Evolutionary conservation across 352 stramenopile genomes (phyloP).

Genomic region (Hyaloperonospora brassicae): DNA sequence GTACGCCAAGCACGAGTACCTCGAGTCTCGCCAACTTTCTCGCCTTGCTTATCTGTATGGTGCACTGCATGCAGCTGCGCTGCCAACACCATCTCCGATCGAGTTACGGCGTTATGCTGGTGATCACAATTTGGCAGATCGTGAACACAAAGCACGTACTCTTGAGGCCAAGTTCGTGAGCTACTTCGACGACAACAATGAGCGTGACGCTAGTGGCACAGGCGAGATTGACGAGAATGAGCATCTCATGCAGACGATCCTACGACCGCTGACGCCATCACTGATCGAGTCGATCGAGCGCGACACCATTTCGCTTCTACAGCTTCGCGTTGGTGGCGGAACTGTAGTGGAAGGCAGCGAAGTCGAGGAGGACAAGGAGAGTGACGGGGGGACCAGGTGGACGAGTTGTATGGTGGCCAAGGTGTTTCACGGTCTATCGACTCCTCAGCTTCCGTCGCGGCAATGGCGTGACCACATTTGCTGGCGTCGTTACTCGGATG

Average conservation of each 20-base stretch:
- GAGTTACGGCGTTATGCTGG: conserved; percentile 4
- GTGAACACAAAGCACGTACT: conserved; percentile 25
- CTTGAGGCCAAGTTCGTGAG: conserved; percentile 43
- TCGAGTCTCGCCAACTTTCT: conserved; percentile 51
- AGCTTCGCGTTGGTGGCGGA: conserved; percentile 16
- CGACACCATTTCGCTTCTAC: conserved; percentile 36
- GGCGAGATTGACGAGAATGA: conserved; percentile 24
- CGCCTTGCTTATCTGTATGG: conserved; percentile 52
- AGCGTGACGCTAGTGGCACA: neutral
- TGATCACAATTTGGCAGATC: conserved; percentile 12
- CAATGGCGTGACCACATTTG: conserved; percentile 56
- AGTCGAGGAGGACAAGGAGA: conserved; percentile 13
- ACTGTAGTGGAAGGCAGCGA: conserved; percentile 10
- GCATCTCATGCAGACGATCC: conserved; percentile 30
- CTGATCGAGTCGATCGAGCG: conserved; percentile 49
- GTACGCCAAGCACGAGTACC: conserved; percentile 47
- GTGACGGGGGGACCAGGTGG: conserved; percentile 28
- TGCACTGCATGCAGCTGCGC: conserved; percentile 35
- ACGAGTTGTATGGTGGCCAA: conserved; percentile 64
- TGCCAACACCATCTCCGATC: conserved; percentile 15
- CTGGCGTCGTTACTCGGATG: conserved; percentile 57
- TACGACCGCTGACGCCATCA: conserved; percentile 42
- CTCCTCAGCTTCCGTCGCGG: conserved; percentile 45
- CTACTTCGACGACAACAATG: conserved; percentile 60
- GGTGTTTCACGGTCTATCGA: conserved; percentile 69